phyloP scores from a whole-genome alignment of 106 monocot species.

The Dioscorea zingiberensis region DNA sequence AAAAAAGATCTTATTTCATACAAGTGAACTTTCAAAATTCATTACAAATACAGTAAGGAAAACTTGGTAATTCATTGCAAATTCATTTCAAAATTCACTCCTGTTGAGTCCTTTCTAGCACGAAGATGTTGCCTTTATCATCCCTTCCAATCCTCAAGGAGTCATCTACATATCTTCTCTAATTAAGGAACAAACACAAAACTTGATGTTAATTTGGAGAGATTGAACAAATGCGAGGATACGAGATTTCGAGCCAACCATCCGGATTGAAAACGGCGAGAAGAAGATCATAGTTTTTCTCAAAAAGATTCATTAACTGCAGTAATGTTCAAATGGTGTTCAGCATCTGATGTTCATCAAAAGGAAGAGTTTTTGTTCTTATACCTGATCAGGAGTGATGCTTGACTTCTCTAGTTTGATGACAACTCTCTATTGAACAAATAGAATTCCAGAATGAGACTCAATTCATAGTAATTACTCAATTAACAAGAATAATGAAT shows the following conservation, averaged over 20 bases:
- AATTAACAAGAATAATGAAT: neutral
- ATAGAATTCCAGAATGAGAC: no score
- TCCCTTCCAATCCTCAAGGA: conserved; percentile 75
- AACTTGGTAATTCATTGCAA: no score
- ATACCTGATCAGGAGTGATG: conserved; percentile 78
- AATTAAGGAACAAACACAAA: conserved; percentile 5
- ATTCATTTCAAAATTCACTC: conserved; percentile 1
- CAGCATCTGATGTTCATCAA: neutral
- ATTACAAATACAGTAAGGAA: no score
- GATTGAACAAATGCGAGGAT: conserved; percentile 34
- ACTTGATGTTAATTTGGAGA: neutral
- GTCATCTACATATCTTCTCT: conserved; percentile 79
- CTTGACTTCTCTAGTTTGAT: conserved; percentile 68
- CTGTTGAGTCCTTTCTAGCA: conserved; percentile 48
- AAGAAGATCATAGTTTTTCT: conserved; percentile 84
- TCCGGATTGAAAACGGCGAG: conserved; percentile 90
- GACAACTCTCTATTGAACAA: conserved; percentile 55
- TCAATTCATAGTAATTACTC: no score
- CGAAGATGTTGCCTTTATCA: conserved; percentile 83
- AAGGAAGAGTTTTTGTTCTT: no score
- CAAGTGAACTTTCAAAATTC: no score
- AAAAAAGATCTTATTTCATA: no score
- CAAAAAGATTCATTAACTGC: conserved; percentile 76
- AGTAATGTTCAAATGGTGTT: neutral
- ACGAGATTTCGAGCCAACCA: conserved; percentile 97